These are phyloP conservation scores for rapeseed (Brassica napus) DNA, from an alignment of 345 rosid species.

Conservation along the genomic window Da-Ae NC_063439.1:11852501-11853000, in stretches of 20 bases:
- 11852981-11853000: neutral
- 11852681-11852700: conserved; percentile 95
- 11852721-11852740: conserved; percentile 96
- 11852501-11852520: conserved; percentile 91
- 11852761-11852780: conserved; percentile 91
- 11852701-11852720: conserved; percentile 88
- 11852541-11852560: conserved; percentile 69
- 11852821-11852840: conserved; percentile 29
- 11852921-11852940: neutral
- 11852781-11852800: conserved; percentile 89
- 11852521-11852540: conserved; percentile 63
- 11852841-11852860: neutral
- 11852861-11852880: conserved; percentile 11
- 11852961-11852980: conserved; percentile 1
- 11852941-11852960: neutral
- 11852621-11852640: neutral
- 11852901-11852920: conserved; percentile 1
- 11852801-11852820: conserved; percentile 91
- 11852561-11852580: conserved; percentile 55
- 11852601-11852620: conserved; percentile 16
- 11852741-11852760: conserved; percentile 82
- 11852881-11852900: neutral
- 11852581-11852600: neutral
- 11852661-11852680: conserved; percentile 96
- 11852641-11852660: conserved; percentile 77